Evolutionary conservation across 1,284 basidiomycete genomes (phyloP), one percentile per base, ranked within the genome.

Genomic region (Apiotrichum sp.): DNA sequence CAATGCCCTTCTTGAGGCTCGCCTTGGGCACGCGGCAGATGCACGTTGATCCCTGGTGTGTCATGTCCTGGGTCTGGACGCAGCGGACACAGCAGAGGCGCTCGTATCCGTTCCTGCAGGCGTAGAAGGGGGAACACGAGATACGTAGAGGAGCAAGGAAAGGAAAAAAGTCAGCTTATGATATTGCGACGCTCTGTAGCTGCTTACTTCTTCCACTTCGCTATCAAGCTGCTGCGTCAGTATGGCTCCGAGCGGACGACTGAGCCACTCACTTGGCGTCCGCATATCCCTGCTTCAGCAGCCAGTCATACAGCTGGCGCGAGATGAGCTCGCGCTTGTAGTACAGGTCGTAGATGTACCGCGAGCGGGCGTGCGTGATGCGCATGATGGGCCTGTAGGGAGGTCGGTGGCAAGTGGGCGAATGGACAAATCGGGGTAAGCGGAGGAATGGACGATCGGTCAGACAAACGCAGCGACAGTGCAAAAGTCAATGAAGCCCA

Each of bases 61-160:
- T 98, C 93, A 97, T 98, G 73, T 98, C 96, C 88, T 84, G 84
- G 3, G 92, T 92, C 78, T 98, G 95, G 56, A 99, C 97, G 77
- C 96, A 99, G 49, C 96, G 81, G 49, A 98, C 80, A 72, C 96
- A 99, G 74, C 96, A 99, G 38, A 98, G 80, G 72, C 98, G 98
- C 78, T 99, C 96, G 75, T 98, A 99, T 3, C 96, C 96, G 9
- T 88, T 80, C 61, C 71, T 75, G 48, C 7, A 11, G 41, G 32
- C 16, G 5, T 16, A 5, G 22, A 46, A 41, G 38, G 9, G 22
- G 38, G 6, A 22, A 10, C 6, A 16, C 22, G 31, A 32, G 48
- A 14, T 29, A 3, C n/a, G 29, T 29, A 33, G 31, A 7, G 3
- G 16, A 22, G 32, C 29, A 29, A 38, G 22, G 16, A 33, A n/a